These are phyloP conservation scores for Penicillium tannophilum DNA, from an alignment of 495 filamentous ascomycete species.

Conservation along the genomic window DNA sequence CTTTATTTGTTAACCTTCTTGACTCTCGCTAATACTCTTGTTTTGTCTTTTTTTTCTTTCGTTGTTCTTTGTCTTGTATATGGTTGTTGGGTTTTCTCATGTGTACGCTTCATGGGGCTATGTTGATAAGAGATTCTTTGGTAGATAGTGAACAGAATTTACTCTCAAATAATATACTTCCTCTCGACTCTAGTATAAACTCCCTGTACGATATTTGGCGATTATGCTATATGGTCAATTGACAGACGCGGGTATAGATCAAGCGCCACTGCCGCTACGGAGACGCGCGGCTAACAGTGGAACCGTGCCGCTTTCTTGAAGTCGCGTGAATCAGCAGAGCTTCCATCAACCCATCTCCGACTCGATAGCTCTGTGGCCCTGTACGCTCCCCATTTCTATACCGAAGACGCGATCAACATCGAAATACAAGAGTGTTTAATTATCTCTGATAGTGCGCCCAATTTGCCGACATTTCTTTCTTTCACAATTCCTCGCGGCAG, in stretches of 20 bases:
- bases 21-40: conserved; percentile 24
- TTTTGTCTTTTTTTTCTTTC: neutral
- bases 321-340: conserved; percentile 15
- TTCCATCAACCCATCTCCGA: conserved; percentile 10
- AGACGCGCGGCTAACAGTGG: conserved; percentile 18
- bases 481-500: neutral
- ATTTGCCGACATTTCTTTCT: neutral
- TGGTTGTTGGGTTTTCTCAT: conserved; percentile 7
- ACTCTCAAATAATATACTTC: neutral
- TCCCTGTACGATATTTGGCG: no score
- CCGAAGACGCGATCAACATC: neutral
- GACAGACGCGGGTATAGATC: neutral
- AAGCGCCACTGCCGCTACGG: neutral
- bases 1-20: conserved; percentile 14
- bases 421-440: neutral
- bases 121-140: conserved; percentile 22
- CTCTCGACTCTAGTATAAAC: neutral
- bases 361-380: neutral
- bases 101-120: conserved; percentile 12
- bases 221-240: no score
- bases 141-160: neutral
- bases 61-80: conserved; percentile 18
- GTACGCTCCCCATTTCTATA: neutral
- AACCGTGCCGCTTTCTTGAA: conserved; percentile 15
- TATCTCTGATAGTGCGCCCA: neutral